phyloP scores from a whole-genome alignment of 2,329 filamentous ascomycete genomes.

The Rutstroemia sp. region DNA sequence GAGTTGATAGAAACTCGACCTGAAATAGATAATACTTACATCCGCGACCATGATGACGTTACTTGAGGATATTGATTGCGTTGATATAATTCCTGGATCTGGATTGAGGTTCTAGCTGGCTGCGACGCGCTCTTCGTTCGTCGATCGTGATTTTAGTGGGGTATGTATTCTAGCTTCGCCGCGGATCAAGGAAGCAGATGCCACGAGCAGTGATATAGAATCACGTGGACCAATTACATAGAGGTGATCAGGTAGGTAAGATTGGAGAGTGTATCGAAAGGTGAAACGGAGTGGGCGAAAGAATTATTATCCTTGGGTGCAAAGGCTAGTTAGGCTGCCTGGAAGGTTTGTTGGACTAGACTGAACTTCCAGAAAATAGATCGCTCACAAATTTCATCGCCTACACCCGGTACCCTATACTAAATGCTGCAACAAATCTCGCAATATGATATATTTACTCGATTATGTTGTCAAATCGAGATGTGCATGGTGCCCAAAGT shows the following conservation, averaged over 20 bases:
- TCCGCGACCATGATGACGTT: constrained; percentile 28
- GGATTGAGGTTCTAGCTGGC: background rate
- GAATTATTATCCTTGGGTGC: too few relatives aligned
- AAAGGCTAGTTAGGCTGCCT: too few relatives aligned
- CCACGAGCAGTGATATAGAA: background rate
- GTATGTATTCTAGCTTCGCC: constrained; percentile 4
- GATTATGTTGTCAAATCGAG: too few relatives aligned
- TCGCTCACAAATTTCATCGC: too few relatives aligned
- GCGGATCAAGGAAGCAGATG: background rate
- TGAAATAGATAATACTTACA: constrained; percentile 15
- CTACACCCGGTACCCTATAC: too few relatives aligned
- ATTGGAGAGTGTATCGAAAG: background rate
- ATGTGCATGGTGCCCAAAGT: too few relatives aligned
- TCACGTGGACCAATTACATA: constrained; percentile 1
- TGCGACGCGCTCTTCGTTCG: constrained; percentile 8
- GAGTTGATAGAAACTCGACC: background rate
- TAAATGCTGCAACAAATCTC: too few relatives aligned
- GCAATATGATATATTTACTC: too few relatives aligned
- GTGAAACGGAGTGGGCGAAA: background rate
- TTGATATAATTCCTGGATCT: constrained; percentile 1
- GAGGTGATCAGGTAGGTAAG: background rate
- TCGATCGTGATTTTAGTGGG: constrained; percentile 7
- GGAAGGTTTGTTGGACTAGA: too few relatives aligned
- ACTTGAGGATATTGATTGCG: background rate
- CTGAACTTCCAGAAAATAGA: too few relatives aligned